Conservation (phyloP, 805 yeast genomes). For the Candida palmyrensis region DNA sequence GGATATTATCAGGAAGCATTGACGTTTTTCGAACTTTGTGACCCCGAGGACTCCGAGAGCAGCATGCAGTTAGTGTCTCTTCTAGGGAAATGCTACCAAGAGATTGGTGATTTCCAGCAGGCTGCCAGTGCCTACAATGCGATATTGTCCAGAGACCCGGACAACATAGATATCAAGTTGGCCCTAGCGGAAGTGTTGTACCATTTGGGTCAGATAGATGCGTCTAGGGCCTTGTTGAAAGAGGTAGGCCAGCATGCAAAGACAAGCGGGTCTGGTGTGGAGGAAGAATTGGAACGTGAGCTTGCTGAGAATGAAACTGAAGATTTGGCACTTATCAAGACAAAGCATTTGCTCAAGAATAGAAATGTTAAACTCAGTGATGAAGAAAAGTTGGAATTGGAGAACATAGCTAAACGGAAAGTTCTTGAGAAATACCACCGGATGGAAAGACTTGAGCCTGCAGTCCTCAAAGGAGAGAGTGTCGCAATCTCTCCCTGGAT, state of each 20-base stretch:
- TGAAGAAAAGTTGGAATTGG: slow-evolving; percentile 50
- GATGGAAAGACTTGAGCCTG: slow-evolving; percentile 44
- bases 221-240: slow-evolving; percentile 48
- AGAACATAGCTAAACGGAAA: slow-evolving; percentile 51
- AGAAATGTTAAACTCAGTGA: slow-evolving; percentile 20
- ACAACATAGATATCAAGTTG: slow-evolving; percentile 66
- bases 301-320: slow-evolving; percentile 12
- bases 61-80: slow-evolving; percentile 54
- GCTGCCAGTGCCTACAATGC: slow-evolving; percentile 58
- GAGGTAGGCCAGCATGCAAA: slow-evolving; percentile 34
- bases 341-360: slow-evolving; percentile 3
- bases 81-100: slow-evolving; percentile 74
- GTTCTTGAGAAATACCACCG: slow-evolving; percentile 53
- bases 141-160: slow-evolving; percentile 52
- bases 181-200: slow-evolving; percentile 80
- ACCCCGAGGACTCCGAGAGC: slow-evolving; percentile 46
- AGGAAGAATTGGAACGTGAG: slow-evolving; percentile 12
- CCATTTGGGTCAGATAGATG: slow-evolving; percentile 54
- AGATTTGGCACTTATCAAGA: slow-evolving; percentile 12
- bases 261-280: slow-evolving; percentile 15
- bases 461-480: slow-evolving; percentile 33
- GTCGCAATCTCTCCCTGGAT: slow-evolving; percentile 79
- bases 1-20: slow-evolving; percentile 76
- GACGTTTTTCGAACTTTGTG: slow-evolving; percentile 40
- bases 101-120: slow-evolving; percentile 59